These are phyloP conservation scores for Parasitella parasitica DNA, from an alignment of 371 early-diverging fungal species.

Conservation along the genomic window DNA sequence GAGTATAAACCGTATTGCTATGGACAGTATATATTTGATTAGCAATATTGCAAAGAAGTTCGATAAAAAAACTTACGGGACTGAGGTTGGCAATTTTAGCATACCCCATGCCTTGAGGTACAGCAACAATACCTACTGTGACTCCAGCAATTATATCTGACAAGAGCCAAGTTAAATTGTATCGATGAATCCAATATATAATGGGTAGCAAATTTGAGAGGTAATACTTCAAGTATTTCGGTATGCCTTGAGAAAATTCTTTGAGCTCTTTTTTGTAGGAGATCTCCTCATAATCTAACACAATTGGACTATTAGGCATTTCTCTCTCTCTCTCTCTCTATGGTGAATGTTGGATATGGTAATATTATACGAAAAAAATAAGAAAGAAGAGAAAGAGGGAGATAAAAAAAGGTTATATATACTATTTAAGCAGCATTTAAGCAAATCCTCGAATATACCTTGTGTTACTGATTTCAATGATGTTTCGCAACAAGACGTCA, in stretches of 20 bases:
- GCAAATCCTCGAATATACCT: neutral
- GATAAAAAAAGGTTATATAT: neutral
- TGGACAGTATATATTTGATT: too few species aligned
- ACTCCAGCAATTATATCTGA: conserved; percentile 84
- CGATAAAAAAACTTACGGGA: conserved; percentile 28
- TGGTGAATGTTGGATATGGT: neutral
- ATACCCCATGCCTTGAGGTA: conserved; percentile 86
- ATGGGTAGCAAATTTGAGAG: conserved; percentile 58
- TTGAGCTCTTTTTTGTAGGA: conserved; percentile 13
- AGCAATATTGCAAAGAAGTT: neutral
- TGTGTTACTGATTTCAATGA: conserved; percentile 14
- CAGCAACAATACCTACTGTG: conserved; percentile 84
- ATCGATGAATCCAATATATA: conserved; percentile 67
- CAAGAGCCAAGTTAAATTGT: conserved; percentile 73
- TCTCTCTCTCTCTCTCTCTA: neutral
- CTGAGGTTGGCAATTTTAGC: conserved; percentile 83
- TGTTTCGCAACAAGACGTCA: conserved; percentile 31
- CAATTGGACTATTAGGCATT: conserved; percentile 13
- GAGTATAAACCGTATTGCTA: conserved; percentile 80
- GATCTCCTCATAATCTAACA: conserved; percentile 19
- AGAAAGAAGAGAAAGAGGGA: conserved; percentile 2
- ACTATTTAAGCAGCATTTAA: neutral
- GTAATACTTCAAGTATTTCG: conserved; percentile 13
- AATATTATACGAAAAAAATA: neutral
- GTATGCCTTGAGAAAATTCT: conserved; percentile 4